These are phyloP conservation scores for Fusarium coffeatum DNA, from an alignment of 2,329 filamentous ascomycete species.

Conservation along the genomic window DNA sequence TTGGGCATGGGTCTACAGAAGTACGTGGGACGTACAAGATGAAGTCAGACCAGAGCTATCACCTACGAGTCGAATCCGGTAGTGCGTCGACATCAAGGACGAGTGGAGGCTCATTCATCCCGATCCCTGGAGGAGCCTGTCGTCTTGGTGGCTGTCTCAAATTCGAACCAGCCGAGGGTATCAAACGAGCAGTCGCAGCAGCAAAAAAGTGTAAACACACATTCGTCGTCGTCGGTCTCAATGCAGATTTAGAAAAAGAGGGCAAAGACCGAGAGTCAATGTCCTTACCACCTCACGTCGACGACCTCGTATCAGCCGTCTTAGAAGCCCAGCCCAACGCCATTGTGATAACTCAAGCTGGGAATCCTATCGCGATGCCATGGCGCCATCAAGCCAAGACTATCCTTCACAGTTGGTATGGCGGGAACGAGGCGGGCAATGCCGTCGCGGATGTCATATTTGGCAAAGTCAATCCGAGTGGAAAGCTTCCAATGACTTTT, in stretches of 20 bases:
- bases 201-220: conserved; percentile 22
- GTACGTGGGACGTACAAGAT: conserved; percentile 36
- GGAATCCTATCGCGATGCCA: conserved; percentile 29
- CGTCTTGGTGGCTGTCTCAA: conserved; percentile 30
- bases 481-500: conserved; percentile 24
- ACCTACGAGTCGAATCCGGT: conserved; percentile 21
- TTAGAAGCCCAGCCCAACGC: conserved; percentile 14
- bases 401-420: conserved; percentile 35
- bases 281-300: conserved; percentile 18
- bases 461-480: conserved; percentile 25
- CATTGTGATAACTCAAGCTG: conserved; percentile 25
- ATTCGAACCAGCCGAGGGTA: conserved; percentile 11
- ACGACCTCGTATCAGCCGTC: conserved; percentile 22
- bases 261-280: conserved; percentile 27
- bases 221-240: conserved; percentile 22
- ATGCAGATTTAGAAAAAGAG: conserved; percentile 30
- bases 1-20: conserved; percentile 51
- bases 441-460: conserved; percentile 25
- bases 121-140: conserved; percentile 27
- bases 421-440: conserved; percentile 27
- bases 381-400: conserved; percentile 15
- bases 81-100: conserved; percentile 25
- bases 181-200: conserved; percentile 1
- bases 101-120: conserved; percentile 4
- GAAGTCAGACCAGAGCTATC: conserved; percentile 10